phyloP scores from a whole-genome alignment of 768 basidiomycete species.

The Phylloporus rhodoxanthus region DNA sequence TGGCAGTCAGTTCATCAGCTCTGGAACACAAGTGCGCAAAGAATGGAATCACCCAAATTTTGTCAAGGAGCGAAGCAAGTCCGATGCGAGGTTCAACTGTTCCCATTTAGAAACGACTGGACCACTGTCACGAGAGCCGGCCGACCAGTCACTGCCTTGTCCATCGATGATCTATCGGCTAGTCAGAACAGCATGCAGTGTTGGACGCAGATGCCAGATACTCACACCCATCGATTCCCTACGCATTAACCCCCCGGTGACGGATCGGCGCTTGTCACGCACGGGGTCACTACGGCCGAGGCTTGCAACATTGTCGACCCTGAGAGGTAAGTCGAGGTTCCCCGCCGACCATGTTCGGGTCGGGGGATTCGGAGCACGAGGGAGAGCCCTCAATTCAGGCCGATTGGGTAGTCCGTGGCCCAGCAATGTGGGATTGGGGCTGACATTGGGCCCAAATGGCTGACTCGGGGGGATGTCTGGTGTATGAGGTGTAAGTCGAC shows the following conservation, averaged over 20 bases:
- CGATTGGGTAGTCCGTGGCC: conserved; percentile 62
- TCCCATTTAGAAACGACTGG: conserved; percentile 95
- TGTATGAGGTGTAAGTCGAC: conserved; percentile 30
- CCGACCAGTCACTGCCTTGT: conserved; percentile 51
- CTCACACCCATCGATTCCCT: conserved; percentile 73
- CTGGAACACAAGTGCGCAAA: conserved; percentile 1
- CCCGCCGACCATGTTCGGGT: conserved; percentile 85
- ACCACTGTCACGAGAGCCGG: conserved; percentile 61
- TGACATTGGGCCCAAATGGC: conserved; percentile 32
- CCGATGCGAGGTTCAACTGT: conserved; percentile 78
- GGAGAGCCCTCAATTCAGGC: conserved; percentile 53
- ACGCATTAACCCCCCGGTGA: conserved; percentile 54
- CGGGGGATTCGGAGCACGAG: conserved; percentile 63
- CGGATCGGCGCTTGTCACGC: conserved; percentile 73
- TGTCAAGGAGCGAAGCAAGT: conserved; percentile 78
- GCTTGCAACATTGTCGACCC: conserved; percentile 38
- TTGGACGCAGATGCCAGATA: conserved; percentile 26
- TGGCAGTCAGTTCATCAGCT: conserved; percentile 30
- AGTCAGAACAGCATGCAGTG: conserved; percentile 11
- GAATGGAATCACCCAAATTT: conserved; percentile 79
- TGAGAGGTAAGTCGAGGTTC: conserved; percentile 65
- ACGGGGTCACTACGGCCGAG: conserved; percentile 35
- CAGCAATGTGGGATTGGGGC: conserved; percentile 37
- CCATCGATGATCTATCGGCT: conserved; percentile 46
- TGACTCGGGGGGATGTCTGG: conserved; percentile 45